phyloP scores from a whole-genome alignment of 2,329 filamentous ascomycete species.

The Aspergillus melleus region DNA sequence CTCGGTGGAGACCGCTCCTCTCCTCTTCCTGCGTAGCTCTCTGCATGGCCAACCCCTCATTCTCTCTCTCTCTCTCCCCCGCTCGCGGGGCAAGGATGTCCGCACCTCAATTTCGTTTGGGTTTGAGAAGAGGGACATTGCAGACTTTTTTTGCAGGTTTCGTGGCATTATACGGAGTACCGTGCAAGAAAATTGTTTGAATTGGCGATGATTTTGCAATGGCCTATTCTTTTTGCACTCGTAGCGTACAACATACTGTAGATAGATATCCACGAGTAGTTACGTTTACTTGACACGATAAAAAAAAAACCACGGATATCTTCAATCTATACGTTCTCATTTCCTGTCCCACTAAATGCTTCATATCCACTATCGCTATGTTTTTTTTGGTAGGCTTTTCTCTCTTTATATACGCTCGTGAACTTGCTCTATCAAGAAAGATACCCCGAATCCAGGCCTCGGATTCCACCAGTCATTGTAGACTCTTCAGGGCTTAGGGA shows the following conservation, averaged over 20 bases:
- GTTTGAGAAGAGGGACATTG: too few relatives aligned
- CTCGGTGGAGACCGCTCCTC: too few relatives aligned
- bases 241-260: background rate
- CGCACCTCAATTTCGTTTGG: background rate
- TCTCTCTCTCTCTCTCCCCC: too few relatives aligned
- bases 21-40: too few relatives aligned
- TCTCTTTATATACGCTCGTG: constrained; percentile 21
- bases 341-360: constrained; percentile 18
- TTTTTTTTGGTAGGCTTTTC: constrained; percentile 1
- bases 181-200: too few relatives aligned
- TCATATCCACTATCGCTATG: constrained; percentile 10
- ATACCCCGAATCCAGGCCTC: constrained; percentile 11
- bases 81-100: background rate
- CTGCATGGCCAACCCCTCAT: too few relatives aligned
- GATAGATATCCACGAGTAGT: background rate
- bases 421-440: constrained; percentile 18
- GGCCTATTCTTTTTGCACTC: too few relatives aligned
- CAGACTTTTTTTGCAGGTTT: too few relatives aligned
- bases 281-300: background rate
- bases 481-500: constrained; percentile 71
- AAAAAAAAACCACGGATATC: background rate
- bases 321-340: constrained; percentile 12
- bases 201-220: too few relatives aligned
- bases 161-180: too few relatives aligned
- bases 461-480: constrained; percentile 7